Base-by-base conservation (phyloP, 345 rosid genomes). In the Lepidium didymum region DNA sequence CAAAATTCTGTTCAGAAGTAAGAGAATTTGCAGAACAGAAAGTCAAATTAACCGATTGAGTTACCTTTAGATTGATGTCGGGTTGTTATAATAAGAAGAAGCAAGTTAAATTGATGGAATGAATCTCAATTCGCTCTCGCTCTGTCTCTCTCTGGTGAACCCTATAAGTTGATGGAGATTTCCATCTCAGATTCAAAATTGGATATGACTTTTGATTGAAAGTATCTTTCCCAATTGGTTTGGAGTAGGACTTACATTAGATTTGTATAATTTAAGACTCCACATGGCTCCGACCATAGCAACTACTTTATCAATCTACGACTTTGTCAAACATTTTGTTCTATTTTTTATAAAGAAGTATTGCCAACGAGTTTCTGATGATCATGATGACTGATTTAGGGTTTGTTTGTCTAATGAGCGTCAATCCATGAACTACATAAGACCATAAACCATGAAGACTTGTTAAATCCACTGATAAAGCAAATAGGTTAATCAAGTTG, bases 181-280 rank as follows among this genome's bases (percentile, higher is more conserved):
- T 46, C 44, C 23, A 46, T 55, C 4, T 62, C 51, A 64, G 76
- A 64, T 72, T 72, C 41, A 64, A 40, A 59, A 56, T 47, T 14
- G 15, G 31, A 38, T 37, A 58, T 72, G 64, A 72, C 70, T 57
- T 71, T 14, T 1, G 50, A 37, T 45, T 8, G 8, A 51, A 21
- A 42, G 8, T 4, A 52, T 61, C 37, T 41, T 51, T 21, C 4
- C 10, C n/a, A 35, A 35, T 43, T 47, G 55, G 7, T 14, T 35
- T 15, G 33, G 67, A 23, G 66, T 49, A 36, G 12, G 50, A 59
- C 37, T 55, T 67, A 56, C 38, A 36, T 36, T 33, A 11, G 31
- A 4, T 66, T 66, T 58, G 31, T 46, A 35, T 41, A 45, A 71
- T 56, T 34, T 14, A 70, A 44, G 33, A 62, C 49, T 41, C 67